Conservation (phyloP, 441 rosid species). For the Viola pubescens region DNA sequence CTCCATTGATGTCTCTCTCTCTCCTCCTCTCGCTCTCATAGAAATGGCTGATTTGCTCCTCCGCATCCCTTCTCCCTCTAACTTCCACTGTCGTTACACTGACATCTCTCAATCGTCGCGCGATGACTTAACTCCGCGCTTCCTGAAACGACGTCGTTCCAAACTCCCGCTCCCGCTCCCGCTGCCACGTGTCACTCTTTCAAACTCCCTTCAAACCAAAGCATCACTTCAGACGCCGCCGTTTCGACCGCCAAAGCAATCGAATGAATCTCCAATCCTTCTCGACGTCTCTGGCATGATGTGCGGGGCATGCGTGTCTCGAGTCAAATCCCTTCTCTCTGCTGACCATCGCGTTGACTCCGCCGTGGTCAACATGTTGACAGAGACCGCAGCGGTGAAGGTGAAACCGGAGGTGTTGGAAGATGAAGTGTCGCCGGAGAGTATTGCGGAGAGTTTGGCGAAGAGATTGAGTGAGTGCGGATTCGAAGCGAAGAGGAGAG, state of each 20-base stretch:
- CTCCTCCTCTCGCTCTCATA: not conserved
- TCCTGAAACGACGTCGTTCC: slow-evolving; percentile 21
- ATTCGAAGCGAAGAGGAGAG: slow-evolving; percentile 69
- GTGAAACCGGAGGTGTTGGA: slow-evolving; percentile 33
- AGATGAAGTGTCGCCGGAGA: slow-evolving; percentile 20
- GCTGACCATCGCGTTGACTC: slow-evolving; percentile 76
- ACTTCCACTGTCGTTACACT: slow-evolving; percentile 17
- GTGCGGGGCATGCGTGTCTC: slow-evolving; percentile 89
- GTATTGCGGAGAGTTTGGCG: slow-evolving; percentile 54
- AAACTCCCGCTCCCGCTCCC: slow-evolving; percentile 17
- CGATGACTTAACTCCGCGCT: slow-evolving; percentile 17
- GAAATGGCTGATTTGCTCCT: slow-evolving; percentile 47
- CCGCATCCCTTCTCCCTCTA: slow-evolving; percentile 27
- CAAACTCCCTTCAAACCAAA: slow-evolving; percentile 46
- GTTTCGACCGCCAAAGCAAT: slow-evolving; percentile 6
- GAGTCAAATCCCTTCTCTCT: slow-evolving; percentile 65
- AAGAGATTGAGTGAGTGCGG: slow-evolving; percentile 72
- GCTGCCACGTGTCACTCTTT: slow-evolving; percentile 23
- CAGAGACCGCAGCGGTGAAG: slow-evolving; percentile 79
- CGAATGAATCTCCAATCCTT: slow-evolving; percentile 41
- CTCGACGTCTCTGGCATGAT: slow-evolving; percentile 84
- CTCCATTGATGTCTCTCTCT: not conserved
- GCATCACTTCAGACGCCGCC: slow-evolving; percentile 27
- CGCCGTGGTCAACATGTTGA: slow-evolving; percentile 81
- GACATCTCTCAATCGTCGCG: slow-evolving; percentile 15